Evolutionary conservation across 306 rosid genomes (phyloP).

Genomic region (Crotalaria pallida): DNA sequence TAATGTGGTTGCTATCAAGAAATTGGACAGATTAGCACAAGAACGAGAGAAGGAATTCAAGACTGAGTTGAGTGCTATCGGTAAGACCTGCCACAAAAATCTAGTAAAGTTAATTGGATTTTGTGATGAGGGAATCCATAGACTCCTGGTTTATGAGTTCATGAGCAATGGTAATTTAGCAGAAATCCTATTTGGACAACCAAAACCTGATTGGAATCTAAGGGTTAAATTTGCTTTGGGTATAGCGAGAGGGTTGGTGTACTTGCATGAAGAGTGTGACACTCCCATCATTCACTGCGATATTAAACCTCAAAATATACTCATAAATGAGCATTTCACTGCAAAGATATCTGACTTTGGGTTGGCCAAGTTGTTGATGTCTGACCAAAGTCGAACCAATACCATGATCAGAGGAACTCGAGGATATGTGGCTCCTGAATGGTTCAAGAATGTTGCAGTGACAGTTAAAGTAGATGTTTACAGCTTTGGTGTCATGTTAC

Average conservation of each 20-base stretch:
- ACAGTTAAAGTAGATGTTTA: conserved; percentile 42
- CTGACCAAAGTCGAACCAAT: conserved; percentile 26
- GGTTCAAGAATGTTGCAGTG: conserved; percentile 43
- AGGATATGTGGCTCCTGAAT: conserved; percentile 47
- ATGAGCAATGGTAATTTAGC: conserved; percentile 37
- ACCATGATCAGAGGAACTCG: conserved; percentile 42
- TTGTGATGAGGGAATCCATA: conserved; percentile 36
- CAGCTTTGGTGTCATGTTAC: conserved; percentile 35
- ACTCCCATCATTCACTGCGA: conserved; percentile 43
- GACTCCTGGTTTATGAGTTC: conserved; percentile 34
- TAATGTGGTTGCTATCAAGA: conserved; percentile 30
- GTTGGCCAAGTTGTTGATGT: conserved; percentile 35
- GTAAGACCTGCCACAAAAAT: conserved; percentile 41
- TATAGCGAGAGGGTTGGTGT: conserved; percentile 37
- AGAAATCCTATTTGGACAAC: conserved; percentile 21
- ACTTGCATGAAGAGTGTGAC: conserved; percentile 45
- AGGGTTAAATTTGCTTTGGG: conserved; percentile 35
- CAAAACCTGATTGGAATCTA: conserved; percentile 31
- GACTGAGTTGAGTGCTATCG: conserved; percentile 36
- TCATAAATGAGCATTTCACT: conserved; percentile 22
- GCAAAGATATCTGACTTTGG: conserved; percentile 39
- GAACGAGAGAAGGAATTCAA: conserved; percentile 42
- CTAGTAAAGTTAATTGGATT: conserved; percentile 36
- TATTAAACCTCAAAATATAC: conserved; percentile 42
- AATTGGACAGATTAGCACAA: conserved; percentile 36